Evolutionary conservation across 2,329 filamentous ascomycete species (phyloP).

Genomic region (Fusarium kyushuense): DNA sequence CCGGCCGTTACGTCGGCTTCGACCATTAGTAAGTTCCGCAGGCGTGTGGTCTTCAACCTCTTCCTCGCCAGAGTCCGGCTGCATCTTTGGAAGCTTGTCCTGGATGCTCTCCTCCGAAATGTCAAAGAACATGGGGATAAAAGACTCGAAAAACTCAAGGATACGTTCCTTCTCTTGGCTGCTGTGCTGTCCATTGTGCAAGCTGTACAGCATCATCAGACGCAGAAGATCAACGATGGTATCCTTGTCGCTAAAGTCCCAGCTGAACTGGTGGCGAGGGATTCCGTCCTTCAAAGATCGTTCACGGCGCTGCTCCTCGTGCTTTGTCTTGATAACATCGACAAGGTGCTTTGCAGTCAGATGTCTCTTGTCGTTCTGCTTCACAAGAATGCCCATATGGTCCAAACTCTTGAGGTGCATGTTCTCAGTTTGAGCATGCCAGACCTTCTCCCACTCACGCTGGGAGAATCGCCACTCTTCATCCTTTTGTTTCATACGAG

Average conservation of each 20-base stretch:
- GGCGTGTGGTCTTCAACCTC: conserved; percentile 80
- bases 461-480: conserved; percentile 98
- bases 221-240: conserved; percentile 73
- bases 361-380: conserved; percentile 89
- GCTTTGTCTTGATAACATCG: conserved; percentile 90
- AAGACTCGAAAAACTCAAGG: conserved; percentile 79
- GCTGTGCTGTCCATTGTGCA: conserved; percentile 77
- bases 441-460: conserved; percentile 99
- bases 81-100: conserved; percentile 74
- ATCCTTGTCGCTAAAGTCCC: conserved; percentile 77
- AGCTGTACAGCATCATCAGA: conserved; percentile 73
- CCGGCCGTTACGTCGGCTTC: conserved; percentile 77
- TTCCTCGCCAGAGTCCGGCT: conserved; percentile 78
- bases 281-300: conserved; percentile 72
- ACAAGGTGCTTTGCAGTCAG: conserved; percentile 91
- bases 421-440: conserved; percentile 93
- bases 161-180: conserved; percentile 79
- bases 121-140: conserved; percentile 81
- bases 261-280: conserved; percentile 79
- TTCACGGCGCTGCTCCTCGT: conserved; percentile 87
- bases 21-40: conserved; percentile 76
- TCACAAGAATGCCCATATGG: conserved; percentile 93
- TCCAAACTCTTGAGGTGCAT: conserved; percentile 97
- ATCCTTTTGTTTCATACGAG: conserved; percentile 92
- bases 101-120: conserved; percentile 77